Evolutionary conservation across 345 rosid species (phyloP).

Genomic region (Aegle marmelos): DNA sequence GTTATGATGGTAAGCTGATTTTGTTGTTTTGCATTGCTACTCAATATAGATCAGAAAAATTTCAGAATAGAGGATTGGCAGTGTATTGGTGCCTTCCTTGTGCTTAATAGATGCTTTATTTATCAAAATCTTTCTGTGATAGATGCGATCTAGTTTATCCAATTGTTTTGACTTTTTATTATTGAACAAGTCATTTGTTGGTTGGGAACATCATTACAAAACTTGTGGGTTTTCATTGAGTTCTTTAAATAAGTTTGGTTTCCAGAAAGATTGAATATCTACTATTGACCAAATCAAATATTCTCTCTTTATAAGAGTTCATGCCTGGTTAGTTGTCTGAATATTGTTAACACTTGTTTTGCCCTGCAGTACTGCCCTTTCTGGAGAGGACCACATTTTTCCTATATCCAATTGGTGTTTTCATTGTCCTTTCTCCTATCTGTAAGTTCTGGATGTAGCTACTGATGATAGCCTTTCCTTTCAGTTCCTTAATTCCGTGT

Average conservation of each 20-base stretch:
- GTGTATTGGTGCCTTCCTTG: background rate
- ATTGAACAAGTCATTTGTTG: background rate
- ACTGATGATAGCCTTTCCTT: background rate
- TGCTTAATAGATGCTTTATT: background rate
- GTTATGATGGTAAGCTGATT: slow-evolving; percentile 81
- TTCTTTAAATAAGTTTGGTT: background rate
- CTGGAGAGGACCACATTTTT: slow-evolving; percentile 95
- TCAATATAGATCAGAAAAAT: background rate
- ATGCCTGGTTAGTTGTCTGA: background rate
- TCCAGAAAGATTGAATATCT: background rate
- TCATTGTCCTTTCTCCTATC: slow-evolving; percentile 78
- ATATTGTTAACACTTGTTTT: background rate
- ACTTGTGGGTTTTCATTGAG: background rate
- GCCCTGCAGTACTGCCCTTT: slow-evolving; percentile 81
- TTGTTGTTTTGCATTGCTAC: background rate
- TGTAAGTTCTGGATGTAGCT: slow-evolving; percentile 49
- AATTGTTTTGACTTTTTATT: background rate
- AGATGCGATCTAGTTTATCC: background rate
- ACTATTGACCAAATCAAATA: background rate
- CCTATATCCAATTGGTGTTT: slow-evolving; percentile 86
- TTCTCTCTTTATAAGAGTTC: background rate
- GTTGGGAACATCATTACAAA: background rate
- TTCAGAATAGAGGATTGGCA: background rate
- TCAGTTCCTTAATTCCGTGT: background rate
- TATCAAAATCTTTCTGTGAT: background rate